A percentile compares a stretch with the other conserved stretches of the same genome.
Evolutionary conservation across 495 filamentous ascomycete species (phyloP).

Genomic region (Xylaria nigripes): DNA sequence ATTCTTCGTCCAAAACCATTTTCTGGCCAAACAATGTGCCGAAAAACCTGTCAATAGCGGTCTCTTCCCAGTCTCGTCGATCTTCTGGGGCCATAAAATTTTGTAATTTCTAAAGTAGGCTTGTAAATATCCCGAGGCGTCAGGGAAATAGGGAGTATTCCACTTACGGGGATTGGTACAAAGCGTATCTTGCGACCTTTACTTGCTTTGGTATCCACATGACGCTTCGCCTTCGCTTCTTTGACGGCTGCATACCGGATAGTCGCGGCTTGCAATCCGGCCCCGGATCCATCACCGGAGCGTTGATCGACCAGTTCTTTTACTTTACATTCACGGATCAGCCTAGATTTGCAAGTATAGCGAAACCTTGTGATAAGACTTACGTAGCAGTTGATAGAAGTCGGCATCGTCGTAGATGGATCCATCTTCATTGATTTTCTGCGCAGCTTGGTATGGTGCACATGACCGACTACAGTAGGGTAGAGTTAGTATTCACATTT

Average conservation of each 20-base stretch:
- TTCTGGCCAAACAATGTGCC: conserved; percentile 78
- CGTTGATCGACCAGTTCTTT: conserved; percentile 88
- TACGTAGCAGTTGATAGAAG: conserved; percentile 62
- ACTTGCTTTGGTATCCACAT: conserved; percentile 86
- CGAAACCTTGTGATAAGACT: background rate
- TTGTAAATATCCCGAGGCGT: background rate
- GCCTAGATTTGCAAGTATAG: conserved; percentile 11
- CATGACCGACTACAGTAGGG: conserved; percentile 44
- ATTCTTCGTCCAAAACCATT: conserved; percentile 62
- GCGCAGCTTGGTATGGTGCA: conserved; percentile 56
- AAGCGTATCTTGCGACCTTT: conserved; percentile 92
- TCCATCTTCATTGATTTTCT: conserved; percentile 42
- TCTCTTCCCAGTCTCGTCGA: conserved; percentile 62
- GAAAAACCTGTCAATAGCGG: conserved; percentile 80
- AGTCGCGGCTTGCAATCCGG: conserved; percentile 34
- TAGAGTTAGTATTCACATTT: background rate
- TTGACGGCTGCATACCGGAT: conserved; percentile 57
- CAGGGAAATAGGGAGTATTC: background rate
- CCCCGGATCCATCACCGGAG: conserved; percentile 48
- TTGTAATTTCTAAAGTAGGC: conserved; percentile 68
- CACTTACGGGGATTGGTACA: conserved; percentile 12
- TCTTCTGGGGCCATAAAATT: conserved; percentile 98
- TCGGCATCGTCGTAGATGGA: conserved; percentile 82
- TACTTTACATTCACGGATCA: conserved; percentile 45
- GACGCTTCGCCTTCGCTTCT: conserved; percentile 72